Evolutionary conservation across 768 basidiomycete genomes (phyloP).

Genomic region (Termitomyces heimii): DNA sequence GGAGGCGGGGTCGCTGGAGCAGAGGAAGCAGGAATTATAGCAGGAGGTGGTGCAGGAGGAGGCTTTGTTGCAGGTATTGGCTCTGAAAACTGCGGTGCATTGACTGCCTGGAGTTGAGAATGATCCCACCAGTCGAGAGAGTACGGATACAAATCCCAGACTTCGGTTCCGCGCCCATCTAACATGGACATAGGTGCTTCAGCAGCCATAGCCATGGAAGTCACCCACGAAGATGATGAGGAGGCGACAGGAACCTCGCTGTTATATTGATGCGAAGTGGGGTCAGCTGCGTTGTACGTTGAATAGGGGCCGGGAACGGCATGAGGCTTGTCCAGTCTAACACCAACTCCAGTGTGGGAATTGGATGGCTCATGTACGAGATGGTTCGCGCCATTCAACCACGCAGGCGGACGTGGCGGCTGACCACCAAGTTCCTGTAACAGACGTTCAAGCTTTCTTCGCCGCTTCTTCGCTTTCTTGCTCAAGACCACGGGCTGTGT

Average conservation of each 20-base stretch:
- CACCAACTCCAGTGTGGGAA: background rate
- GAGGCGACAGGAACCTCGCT: slow-evolving; percentile 2
- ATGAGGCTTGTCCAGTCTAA: background rate
- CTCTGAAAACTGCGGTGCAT: slow-evolving; percentile 3
- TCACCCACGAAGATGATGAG: slow-evolving; percentile 29
- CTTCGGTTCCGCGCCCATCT: background rate
- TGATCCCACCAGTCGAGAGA: slow-evolving; percentile 1
- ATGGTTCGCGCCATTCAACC: slow-evolving; percentile 5
- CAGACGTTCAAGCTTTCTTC: slow-evolving; percentile 29
- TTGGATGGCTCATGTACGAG: background rate
- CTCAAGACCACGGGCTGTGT: slow-evolving; percentile 9
- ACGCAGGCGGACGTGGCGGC: slow-evolving; percentile 2
- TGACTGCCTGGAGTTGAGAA: slow-evolving; percentile 8
- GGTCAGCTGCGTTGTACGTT: slow-evolving; percentile 5
- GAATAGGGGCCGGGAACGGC: slow-evolving; percentile 5
- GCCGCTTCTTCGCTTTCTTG: slow-evolving; percentile 37
- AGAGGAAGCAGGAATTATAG: slow-evolving; percentile 13
- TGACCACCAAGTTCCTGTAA: slow-evolving; percentile 21
- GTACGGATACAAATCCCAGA: background rate
- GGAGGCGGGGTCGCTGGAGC: slow-evolving; percentile 12
- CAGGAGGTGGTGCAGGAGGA: slow-evolving; percentile 12
- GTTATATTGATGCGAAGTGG: slow-evolving; percentile 7
- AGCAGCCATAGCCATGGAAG: slow-evolving; percentile 34
- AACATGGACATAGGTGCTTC: slow-evolving; percentile 14
- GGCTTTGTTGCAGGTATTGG: slow-evolving; percentile 3